Percentiles rank a stretch among this genome's conserved stretches.
Conservation (phyloP, 495 filamentous ascomycete species). For the Barbatosphaeria neglecta region DNA sequence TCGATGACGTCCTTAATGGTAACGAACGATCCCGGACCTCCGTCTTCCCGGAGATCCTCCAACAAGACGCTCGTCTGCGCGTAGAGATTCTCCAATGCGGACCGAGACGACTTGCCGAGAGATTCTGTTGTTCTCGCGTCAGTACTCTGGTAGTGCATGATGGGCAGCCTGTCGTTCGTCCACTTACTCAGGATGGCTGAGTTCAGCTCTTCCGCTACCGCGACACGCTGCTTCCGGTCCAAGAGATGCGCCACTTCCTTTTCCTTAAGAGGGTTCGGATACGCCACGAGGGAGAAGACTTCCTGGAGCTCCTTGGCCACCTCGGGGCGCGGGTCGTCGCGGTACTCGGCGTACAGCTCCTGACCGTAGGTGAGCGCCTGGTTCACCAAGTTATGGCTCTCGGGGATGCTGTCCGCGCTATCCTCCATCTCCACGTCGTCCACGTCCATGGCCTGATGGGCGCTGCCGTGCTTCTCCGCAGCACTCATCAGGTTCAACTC, state of each 20-base stretch:
- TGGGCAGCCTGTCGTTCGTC: not conserved
- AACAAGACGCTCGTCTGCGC: conserved; percentile 81
- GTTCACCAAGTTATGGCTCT: conserved; percentile 38
- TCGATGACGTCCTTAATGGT: conserved; percentile 61
- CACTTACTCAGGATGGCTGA: conserved; percentile 79
- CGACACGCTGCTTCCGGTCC: conserved; percentile 60
- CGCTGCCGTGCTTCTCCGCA: conserved; percentile 10
- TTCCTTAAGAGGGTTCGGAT: conserved; percentile 63
- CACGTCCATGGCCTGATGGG: conserved; percentile 36
- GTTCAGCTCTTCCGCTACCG: conserved; percentile 89
- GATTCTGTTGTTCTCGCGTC: conserved; percentile 48
- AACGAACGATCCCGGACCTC: conserved; percentile 78
- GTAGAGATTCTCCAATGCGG: conserved; percentile 75
- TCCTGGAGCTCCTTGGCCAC: conserved; percentile 67
- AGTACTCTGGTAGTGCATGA: conserved; percentile 4
- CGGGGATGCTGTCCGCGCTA: conserved; percentile 27
- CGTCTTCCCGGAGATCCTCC: conserved; percentile 68
- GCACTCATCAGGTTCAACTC: conserved; percentile 44
- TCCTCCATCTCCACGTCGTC: conserved; percentile 71
- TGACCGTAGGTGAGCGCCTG: conserved; percentile 75
- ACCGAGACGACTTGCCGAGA: conserved; percentile 77
- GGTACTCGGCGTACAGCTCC: conserved; percentile 64
- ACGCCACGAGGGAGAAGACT: conserved; percentile 82
- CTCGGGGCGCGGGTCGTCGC: conserved; percentile 52
- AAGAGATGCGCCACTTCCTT: conserved; percentile 70